Base-by-base conservation (phyloP, 129 eudicot genomes). In the Tanacetum coccineum region DNA sequence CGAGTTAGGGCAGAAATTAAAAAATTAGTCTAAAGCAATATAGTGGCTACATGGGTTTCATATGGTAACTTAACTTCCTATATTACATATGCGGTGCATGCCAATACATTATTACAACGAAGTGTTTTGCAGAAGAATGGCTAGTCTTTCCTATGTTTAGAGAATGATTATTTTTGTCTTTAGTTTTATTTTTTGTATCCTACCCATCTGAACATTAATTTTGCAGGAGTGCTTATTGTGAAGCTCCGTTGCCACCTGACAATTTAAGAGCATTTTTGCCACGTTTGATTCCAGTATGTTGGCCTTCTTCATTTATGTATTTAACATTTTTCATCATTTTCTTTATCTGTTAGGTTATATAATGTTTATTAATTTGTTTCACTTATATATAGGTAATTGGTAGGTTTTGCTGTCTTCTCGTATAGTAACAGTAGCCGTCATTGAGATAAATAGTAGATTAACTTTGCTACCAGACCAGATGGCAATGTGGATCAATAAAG, bases 211-310 rank as follows among this genome's bases (percentile, higher is more conserved):
- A 72, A 3, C 48, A 6, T 10, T 47, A 14, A 15, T 39, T 79
- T 70, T 62, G 66, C 82, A 93, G 99, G 99, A 82, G 95, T 55
- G 88, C 96, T n/a, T 93, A 86, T 74, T 93, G 92, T 64, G 99
- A 93, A 64, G 95, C 96, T 59, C 90, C 86, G 58, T 76, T 93
- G 79, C 95, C 99, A 64, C 96, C 95, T 21, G 95, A 89, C 70
- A 84, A 84, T 85, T 61, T 93, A 66, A 79, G 82, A 63, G 95
- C 84, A 70, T 89, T 86, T 76, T 78, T 93, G 72, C 99, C 99
- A 36, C 89, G 85, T 30, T 70, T 93, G 71, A 82, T 89, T 70
- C 99, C 99, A 70, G 99, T 93, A 86, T 64, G 85, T 68, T n/a
- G n/a, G 51, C 30, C 30, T 44, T 77, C 42, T 10, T 30, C 26